Conservation (phyloP, 495 filamentous ascomycete genomes). For the Daldinia vernicosa region DNA sequence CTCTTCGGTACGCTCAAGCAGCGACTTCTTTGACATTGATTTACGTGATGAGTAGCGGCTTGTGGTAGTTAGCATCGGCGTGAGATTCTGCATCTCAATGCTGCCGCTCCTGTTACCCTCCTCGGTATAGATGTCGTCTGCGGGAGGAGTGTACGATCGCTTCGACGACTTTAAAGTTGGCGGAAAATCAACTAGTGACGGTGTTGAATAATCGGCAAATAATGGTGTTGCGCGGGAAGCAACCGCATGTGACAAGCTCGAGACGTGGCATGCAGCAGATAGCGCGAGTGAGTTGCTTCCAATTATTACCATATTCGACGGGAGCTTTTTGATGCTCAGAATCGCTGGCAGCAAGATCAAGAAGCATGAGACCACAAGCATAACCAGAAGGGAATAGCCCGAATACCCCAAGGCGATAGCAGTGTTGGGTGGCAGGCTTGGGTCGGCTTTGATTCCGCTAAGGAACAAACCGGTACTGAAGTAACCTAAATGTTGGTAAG, state of each 20-base stretch:
- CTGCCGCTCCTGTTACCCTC: background rate
- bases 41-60: slow-evolving; percentile 1
- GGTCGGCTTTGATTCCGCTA: background rate
- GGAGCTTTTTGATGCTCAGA: slow-evolving; percentile 18
- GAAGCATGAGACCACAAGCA: slow-evolving; percentile 19
- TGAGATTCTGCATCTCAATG: slow-evolving; percentile 20
- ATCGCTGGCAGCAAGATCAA: slow-evolving; percentile 19
- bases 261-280: slow-evolving; percentile 37
- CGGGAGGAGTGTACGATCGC: background rate
- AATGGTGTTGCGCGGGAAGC: background rate
- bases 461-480: slow-evolving; percentile 19
- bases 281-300: slow-evolving; percentile 39
- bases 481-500: slow-evolving; percentile 22
- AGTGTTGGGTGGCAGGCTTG: slow-evolving; percentile 31
- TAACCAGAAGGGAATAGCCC: slow-evolving; percentile 18
- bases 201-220: background rate
- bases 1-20: slow-evolving; percentile 14
- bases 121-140: background rate
- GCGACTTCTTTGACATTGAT: slow-evolving; percentile 1
- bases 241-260: slow-evolving; percentile 22
- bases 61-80: background rate
- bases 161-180: slow-evolving; percentile 1
- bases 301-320: slow-evolving; percentile 28
- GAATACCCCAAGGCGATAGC: slow-evolving; percentile 34
- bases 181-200: slow-evolving; percentile 2